These are phyloP conservation scores for Graphiopsis chlorocephala DNA, from an alignment of 2,329 filamentous ascomycete species.

Conservation along the genomic window DNA sequence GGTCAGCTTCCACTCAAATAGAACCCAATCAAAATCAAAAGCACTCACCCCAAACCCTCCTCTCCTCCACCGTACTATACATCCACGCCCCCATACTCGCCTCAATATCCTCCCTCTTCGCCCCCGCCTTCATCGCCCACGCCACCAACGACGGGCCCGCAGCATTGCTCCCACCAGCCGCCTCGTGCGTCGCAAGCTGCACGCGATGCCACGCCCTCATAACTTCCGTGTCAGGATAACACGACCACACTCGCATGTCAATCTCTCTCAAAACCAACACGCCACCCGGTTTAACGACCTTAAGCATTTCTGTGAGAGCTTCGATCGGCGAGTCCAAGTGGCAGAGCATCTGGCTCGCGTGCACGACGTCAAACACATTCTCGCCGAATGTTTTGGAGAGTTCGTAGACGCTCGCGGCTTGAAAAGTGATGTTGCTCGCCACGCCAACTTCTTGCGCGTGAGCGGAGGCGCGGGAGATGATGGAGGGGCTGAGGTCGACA, in stretches of 20 bases:
- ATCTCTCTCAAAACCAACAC: slow-evolving; percentile 50
- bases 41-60: slow-evolving; percentile 39
- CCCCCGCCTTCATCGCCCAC: slow-evolving; percentile 40
- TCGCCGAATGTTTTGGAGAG: slow-evolving; percentile 40
- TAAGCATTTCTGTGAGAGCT: slow-evolving; percentile 54
- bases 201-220: slow-evolving; percentile 38
- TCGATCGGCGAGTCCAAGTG: slow-evolving; percentile 53
- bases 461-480: slow-evolving; percentile 41
- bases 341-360: slow-evolving; percentile 57
- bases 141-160: slow-evolving; percentile 31
- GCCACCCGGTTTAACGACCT: slow-evolving; percentile 53
- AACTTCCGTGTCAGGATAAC: slow-evolving; percentile 36
- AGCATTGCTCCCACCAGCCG: slow-evolving; percentile 24
- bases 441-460: slow-evolving; percentile 36
- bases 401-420: slow-evolving; percentile 34
- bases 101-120: slow-evolving; percentile 38
- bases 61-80: slow-evolving; percentile 39
- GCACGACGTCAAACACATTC: slow-evolving; percentile 57
- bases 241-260: slow-evolving; percentile 37
- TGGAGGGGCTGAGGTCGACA: slow-evolving; percentile 44
- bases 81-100: slow-evolving; percentile 42
- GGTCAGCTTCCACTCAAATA: neutral
- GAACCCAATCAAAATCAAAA: neutral
- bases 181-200: slow-evolving; percentile 34
- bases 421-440: slow-evolving; percentile 40